Evolutionary conservation across 768 basidiomycete genomes (phyloP), one percentile per base, ranked within the genome.

Genomic region (Hygrophoropsis aurantiaca): DNA sequence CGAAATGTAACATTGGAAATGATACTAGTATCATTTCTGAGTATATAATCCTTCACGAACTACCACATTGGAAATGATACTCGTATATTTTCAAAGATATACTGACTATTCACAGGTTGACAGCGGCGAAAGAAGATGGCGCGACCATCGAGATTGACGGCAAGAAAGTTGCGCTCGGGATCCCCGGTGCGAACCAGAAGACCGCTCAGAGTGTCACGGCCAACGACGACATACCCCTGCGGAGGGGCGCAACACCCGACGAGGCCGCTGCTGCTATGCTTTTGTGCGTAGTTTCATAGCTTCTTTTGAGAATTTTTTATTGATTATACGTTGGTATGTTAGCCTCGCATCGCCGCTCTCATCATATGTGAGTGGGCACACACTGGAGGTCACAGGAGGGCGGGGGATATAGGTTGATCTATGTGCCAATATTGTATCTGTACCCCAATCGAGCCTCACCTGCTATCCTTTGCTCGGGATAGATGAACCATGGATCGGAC

Each of bases 341-440:
- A 89, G 87, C 78, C 73, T 92, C 52, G 81, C 81, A 0, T 89
- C 86, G 11, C 87, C 87, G 9, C 70, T 93, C 19, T 85, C 88
- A 11, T 81, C 84, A 3, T 93, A 87, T 59, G 84, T 93, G 45
- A 81, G 78, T 38, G 90, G 90, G 7, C 90, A 91, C 66, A 90
- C 87, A 13, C 71, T 92, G 44, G 88, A 90, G 64, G 86, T 88
- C 18, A 91, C 90, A 30, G 90, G 90, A 26, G 90, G 90, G 34
- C 74, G 75, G 44, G 87, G 87, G 30, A 90, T 90, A 46, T 88
- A 64, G 66, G 35, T 20, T 33, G n/a, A n/a, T n/a, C n/a, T n/a
- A n/a, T n/a, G n/a, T n/a, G n/a, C n/a, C n/a, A n/a, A n/a, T n/a
- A n/a, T n/a, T n/a, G n/a, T n/a, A n/a, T n/a, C n/a, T n/a, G n/a